Conservation (phyloP, 2,329 filamentous ascomycete genomes). For the Calonectria pseudoturangicola region DNA sequence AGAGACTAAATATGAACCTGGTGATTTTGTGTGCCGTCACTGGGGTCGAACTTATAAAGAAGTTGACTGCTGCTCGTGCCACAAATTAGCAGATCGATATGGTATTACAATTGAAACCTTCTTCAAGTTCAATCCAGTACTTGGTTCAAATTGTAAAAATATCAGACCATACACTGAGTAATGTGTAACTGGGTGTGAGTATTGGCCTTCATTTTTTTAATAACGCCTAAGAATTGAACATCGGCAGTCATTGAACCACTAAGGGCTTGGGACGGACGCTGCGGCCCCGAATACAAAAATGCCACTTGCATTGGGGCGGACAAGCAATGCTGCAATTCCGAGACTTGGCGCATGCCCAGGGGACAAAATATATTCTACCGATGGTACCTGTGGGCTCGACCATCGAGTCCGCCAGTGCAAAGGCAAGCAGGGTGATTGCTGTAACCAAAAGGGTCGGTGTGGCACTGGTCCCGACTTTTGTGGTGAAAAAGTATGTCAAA, state of each 20-base stretch:
- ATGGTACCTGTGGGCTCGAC: conserved; percentile 59
- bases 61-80: conserved; percentile 56
- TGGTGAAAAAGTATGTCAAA: neutral
- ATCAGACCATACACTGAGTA: conserved; percentile 34
- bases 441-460: conserved; percentile 53
- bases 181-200: conserved; percentile 38
- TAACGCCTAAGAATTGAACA: conserved; percentile 9
- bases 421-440: conserved; percentile 59
- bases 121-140: conserved; percentile 34
- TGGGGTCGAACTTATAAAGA: conserved; percentile 27
- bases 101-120: conserved; percentile 40
- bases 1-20: conserved; percentile 26
- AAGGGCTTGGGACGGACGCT: conserved; percentile 28
- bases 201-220: neutral
- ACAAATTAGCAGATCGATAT: conserved; percentile 47
- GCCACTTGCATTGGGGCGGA: conserved; percentile 40
- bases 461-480: conserved; percentile 54
- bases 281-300: conserved; percentile 32
- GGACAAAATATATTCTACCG: conserved; percentile 55
- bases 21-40: conserved; percentile 51
- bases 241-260: conserved; percentile 20
- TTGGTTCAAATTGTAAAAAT: conserved; percentile 26
- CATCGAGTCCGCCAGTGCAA: conserved; percentile 56
- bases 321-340: conserved; percentile 40
- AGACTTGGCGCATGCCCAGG: conserved; percentile 54